Evolutionary conservation across 2,329 filamentous ascomycete genomes (phyloP).

Genomic region (Trichoderma endophyticum): DNA sequence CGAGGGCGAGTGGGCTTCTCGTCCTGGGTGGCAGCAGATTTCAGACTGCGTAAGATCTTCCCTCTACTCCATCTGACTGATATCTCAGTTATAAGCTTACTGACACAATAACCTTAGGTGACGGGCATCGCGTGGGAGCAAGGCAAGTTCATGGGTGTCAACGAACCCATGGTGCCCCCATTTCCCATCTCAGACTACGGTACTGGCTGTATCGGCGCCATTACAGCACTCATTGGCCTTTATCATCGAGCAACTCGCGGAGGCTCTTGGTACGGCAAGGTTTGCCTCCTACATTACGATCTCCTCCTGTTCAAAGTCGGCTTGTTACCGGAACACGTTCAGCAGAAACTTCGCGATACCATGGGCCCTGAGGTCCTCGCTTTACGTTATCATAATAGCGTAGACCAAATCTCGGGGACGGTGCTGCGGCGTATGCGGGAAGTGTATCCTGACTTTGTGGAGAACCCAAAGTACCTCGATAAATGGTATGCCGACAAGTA

Average conservation of each 20-base stretch:
- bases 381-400: conserved; percentile 59
- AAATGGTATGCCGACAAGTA: conserved; percentile 47
- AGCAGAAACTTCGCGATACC: conserved; percentile 47
- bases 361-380: conserved; percentile 53
- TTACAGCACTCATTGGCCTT: conserved; percentile 62
- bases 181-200: conserved; percentile 66
- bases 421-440: conserved; percentile 54
- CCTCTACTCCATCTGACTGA: neutral
- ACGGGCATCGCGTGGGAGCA: conserved; percentile 60
- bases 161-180: conserved; percentile 64
- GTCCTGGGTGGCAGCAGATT: conserved; percentile 71
- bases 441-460: conserved; percentile 54
- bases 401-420: conserved; percentile 61
- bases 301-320: conserved; percentile 61
- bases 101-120: conserved; percentile 36
- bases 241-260: conserved; percentile 60
- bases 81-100: neutral
- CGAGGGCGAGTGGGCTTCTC: conserved; percentile 54
- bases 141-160: conserved; percentile 57
- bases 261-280: conserved; percentile 64
- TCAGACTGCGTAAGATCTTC: conserved; percentile 53
- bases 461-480: conserved; percentile 45
- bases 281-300: conserved; percentile 66
- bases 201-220: conserved; percentile 68
- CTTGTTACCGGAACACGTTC: conserved; percentile 51